Base-by-base conservation (phyloP, 495 filamentous ascomycete genomes). In the Penicillium paxilli region DNA sequence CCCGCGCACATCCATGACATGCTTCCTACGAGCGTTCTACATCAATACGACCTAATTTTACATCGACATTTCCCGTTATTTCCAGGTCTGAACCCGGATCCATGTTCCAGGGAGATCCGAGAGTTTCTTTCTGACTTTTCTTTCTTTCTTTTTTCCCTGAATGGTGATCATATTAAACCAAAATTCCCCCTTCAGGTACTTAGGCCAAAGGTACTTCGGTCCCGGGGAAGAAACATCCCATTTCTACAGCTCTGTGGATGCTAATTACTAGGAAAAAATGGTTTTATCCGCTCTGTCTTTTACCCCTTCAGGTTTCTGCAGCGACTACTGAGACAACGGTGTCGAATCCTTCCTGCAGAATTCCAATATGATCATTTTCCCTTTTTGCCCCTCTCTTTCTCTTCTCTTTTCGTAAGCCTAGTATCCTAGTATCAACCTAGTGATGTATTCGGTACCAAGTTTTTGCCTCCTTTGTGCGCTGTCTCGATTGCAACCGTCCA, bases 401-500 rank as follows among this genome's bases (percentile, higher is more conserved):
- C 5, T 7, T 16, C 35, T 16, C 35, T 38, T n/a, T 38, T 9
- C 16, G 35, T 38, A 38, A 38, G 35, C 9, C 23, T 47, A 22
- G 16, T 20, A 11, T 12, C 17, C n/a, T 28, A 38, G 35, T 38
- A 16, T 38, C 2, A 32, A 16, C 35, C 35, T 38, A 38, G 35
- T 42, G 40, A 42, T 9, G 40, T 42, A 24, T 23, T 42, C 20
- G 40, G 20, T 42, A 42, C 40, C 8, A 23, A 19, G 35, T 25
- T 30, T 42, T 28, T 14, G n/a, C 2, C 35, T 37, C 16, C 42
- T 54, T 51, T 48, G 38, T 60, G 51, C 57, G 53, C 53, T 60
- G 63, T 63, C 60, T 51, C 44, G 42, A 60, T 66, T 66, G 49
- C 60, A 60, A 54, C 55, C 42, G 42, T 64, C 22, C 44, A 38